These are phyloP conservation scores for Pichia nanzhaoensis DNA, from an alignment of 805 yeast genomes.

Conservation along the genomic window DNA sequence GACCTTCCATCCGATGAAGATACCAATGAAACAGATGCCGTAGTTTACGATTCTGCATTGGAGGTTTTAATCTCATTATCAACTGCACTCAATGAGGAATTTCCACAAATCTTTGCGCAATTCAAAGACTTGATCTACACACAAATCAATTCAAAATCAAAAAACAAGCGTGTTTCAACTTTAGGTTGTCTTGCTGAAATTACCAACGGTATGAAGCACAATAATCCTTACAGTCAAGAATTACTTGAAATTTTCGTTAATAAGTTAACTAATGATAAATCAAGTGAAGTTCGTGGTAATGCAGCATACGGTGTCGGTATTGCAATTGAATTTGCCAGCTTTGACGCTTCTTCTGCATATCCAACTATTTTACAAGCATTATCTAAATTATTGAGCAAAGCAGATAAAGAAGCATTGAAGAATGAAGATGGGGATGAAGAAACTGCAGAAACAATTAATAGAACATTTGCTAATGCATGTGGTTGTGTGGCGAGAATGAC, in stretches of 20 bases:
- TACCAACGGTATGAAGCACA: conserved; percentile 60
- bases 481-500: conserved; percentile 96
- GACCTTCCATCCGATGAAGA: conserved; percentile 36
- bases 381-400: conserved; percentile 69
- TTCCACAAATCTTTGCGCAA: conserved; percentile 58
- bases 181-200: conserved; percentile 91
- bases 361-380: conserved; percentile 60
- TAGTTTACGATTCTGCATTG: conserved; percentile 75
- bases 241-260: conserved; percentile 63
- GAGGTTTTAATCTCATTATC: conserved; percentile 81
- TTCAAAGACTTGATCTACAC: conserved; percentile 59
- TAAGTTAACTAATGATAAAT: conserved; percentile 65
- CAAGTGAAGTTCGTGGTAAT: conserved; percentile 85
- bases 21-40: conserved; percentile 54
- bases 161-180: conserved; percentile 72
- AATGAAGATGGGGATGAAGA: conserved; percentile 68
- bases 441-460: conserved; percentile 67
- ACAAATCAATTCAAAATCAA: conserved; percentile 55
- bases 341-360: conserved; percentile 57
- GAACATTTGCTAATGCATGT: conserved; percentile 89
- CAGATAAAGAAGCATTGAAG: conserved; percentile 59
- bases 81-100: conserved; percentile 70
- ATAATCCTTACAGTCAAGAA: conserved; percentile 62
- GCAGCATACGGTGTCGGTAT: conserved; percentile 96
- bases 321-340: conserved; percentile 45